Conservation (phyloP, 2,329 filamentous ascomycete genomes). For the Beauveria bassiana region DNA sequence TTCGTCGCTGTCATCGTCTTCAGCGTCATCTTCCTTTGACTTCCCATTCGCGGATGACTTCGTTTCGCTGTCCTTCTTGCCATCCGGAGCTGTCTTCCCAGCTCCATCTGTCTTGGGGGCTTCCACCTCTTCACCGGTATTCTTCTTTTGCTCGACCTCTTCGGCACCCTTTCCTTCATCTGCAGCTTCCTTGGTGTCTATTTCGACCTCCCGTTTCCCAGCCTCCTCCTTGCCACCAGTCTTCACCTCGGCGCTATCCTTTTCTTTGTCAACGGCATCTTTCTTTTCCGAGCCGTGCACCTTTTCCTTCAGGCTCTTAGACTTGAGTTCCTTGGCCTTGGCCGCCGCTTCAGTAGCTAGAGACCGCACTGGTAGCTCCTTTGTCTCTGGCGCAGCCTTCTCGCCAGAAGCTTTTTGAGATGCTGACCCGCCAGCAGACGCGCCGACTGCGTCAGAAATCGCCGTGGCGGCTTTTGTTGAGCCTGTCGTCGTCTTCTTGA, state of each 20-base stretch:
- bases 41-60: not conserved
- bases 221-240: constrained; percentile 8
- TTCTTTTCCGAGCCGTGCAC: constrained; percentile 37
- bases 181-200: constrained; percentile 15
- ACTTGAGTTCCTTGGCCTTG: constrained; percentile 53
- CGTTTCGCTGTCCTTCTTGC: not conserved
- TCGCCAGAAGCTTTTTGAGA: constrained; percentile 16
- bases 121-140: not conserved
- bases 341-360: constrained; percentile 58
- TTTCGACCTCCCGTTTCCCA: constrained; percentile 8
- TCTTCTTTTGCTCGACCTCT: constrained; percentile 12
- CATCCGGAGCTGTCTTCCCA: not conserved
- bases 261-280: constrained; percentile 14
- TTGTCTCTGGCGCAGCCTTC: constrained; percentile 20
- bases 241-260: not conserved
- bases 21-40: not conserved
- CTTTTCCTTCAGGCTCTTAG: constrained; percentile 47
- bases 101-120: constrained; percentile 10
- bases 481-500: constrained; percentile 25
- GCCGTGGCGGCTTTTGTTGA: constrained; percentile 21
- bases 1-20: not conserved
- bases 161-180: constrained; percentile 25
- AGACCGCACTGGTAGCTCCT: constrained; percentile 39
- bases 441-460: constrained; percentile 19
- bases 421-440: constrained; percentile 19